Evolutionary conservation across 495 filamentous ascomycete genomes (phyloP), one percentile per base, ranked within the genome.

Genomic region (Cercophora samala): DNA sequence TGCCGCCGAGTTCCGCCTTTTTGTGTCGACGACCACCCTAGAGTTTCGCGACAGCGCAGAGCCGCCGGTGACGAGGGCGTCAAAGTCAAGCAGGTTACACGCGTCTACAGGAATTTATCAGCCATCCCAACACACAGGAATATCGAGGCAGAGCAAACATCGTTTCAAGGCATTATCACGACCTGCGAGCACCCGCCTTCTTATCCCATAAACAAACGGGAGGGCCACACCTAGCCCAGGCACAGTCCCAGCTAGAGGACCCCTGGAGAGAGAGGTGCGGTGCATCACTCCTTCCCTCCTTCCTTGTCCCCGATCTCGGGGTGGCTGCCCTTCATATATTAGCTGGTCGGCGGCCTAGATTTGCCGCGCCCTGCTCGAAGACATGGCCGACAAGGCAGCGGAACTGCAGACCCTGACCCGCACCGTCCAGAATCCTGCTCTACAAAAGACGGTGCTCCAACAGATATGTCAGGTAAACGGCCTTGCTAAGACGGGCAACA

Each of bases 401-500:
- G 88, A 81, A 67, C 78, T 79, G 66, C 78, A 81, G 64, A 64
- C 70, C 51, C 76, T 84, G 37, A 70, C 73, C 29, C 66, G 72
- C 24, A 70, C 68, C 25, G 55, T 81, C 53, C 69, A 73, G 56
- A 73, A 66, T 21, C 70, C 70, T 5, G 73, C 76, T 1, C 66
- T 82, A 29, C 83, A 90, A 67, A 93, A 93, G 75, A 83, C 82
- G 29, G 84, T 90, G 62, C 85, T 99, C 52, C 91, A 92, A 66
- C 75, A 79, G 18, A 89, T 97, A 69, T 86, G 93, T 70, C 85
- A 84, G 53, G 78, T 80, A 64, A 89, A 94, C 74, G 84, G 86
- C 26, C 82, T 94, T 19, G 80, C 83, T 42, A 88, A 91, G 52
- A 90, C 86, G 26, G 95, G 95, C 9, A 87, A 92, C 66, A 99